phyloP scores from a whole-genome alignment of 257 asterid genomes.

The Lycium barbarum region DNA sequence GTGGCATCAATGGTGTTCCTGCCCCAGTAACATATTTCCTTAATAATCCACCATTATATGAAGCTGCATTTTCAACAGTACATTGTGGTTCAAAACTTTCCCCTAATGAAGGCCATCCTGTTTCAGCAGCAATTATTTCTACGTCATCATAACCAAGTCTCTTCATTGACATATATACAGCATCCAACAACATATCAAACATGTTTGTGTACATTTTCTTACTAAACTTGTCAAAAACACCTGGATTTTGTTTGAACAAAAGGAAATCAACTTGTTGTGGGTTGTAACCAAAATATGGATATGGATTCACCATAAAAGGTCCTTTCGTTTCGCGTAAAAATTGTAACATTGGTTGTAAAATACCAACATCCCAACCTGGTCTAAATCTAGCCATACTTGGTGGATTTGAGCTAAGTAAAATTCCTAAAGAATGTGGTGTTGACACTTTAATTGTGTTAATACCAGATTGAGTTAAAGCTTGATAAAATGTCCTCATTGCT shows the following conservation, averaged over 20 bases:
- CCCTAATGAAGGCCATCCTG: slow-evolving; percentile 88
- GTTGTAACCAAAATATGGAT: slow-evolving; percentile 80
- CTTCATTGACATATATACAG: slow-evolving; percentile 70
- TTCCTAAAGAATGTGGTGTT: slow-evolving; percentile 81
- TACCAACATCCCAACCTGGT: slow-evolving; percentile 80
- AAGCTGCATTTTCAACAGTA: slow-evolving; percentile 67
- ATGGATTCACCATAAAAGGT: slow-evolving; percentile 92
- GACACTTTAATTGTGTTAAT: slow-evolving; percentile 60
- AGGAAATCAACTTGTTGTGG: slow-evolving; percentile 57
- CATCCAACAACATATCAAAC: slow-evolving; percentile 80
- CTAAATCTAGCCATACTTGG: slow-evolving; percentile 76
- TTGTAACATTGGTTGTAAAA: slow-evolving; percentile 65
- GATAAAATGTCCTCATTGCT: slow-evolving; percentile 68
- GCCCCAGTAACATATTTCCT: slow-evolving; percentile 48
- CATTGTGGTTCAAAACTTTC: slow-evolving; percentile 70
- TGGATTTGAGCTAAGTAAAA: slow-evolving; percentile 64
- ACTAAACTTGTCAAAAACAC: slow-evolving; percentile 44
- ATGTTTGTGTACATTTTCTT: slow-evolving; percentile 65
- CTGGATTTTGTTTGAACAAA: slow-evolving; percentile 45
- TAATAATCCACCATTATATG: slow-evolving; percentile 73
- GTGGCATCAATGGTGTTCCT: slow-evolving; percentile 90
- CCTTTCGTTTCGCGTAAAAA: slow-evolving; percentile 67
- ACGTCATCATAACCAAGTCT: slow-evolving; percentile 74
- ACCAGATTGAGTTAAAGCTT: slow-evolving; percentile 52
- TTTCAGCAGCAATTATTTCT: slow-evolving; percentile 75